These are phyloP conservation scores for Fistulifera pelliculosa DNA, from an alignment of 108 stramenopile species.

Conservation along the genomic window DNA sequence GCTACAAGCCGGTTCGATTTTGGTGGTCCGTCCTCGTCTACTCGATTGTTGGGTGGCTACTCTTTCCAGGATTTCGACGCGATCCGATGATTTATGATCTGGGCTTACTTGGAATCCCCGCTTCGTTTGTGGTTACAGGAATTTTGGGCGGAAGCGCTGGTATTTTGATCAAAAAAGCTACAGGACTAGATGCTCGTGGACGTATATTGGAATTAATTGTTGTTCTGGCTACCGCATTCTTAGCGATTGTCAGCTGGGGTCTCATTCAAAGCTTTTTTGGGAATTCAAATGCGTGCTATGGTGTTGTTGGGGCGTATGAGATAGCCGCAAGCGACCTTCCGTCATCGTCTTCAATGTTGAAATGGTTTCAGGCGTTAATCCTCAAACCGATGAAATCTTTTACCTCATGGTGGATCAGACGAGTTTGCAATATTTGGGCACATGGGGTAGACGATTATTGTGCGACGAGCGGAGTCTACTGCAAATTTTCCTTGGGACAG, in stretches of 20 bases:
- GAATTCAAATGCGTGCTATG: conserved; percentile 43
- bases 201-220: conserved; percentile 60
- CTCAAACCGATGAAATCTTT: conserved; percentile 26
- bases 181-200: conserved; percentile 71
- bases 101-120: conserved; percentile 47
- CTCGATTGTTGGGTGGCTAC: conserved; percentile 27
- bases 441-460: conserved; percentile 21
- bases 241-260: conserved; percentile 57
- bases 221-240: conserved; percentile 49
- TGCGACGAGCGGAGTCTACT: conserved; percentile 20
- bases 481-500: conserved; percentile 11
- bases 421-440: conserved; percentile 21
- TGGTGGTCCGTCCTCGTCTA: conserved; percentile 69
- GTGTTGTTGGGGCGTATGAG: conserved; percentile 26
- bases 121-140: conserved; percentile 64
- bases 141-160: conserved; percentile 72
- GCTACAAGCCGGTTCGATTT: conserved; percentile 81
- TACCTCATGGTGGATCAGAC: conserved; percentile 37
- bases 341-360: conserved; percentile 5
- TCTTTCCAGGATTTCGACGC: conserved; percentile 60
- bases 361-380: conserved; percentile 12
- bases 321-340: conserved; percentile 3
- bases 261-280: conserved; percentile 72
- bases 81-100: conserved; percentile 73
- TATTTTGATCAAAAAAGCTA: conserved; percentile 40